phyloP scores from a whole-genome alignment of 805 yeast genomes.

The Candida silvatica region DNA sequence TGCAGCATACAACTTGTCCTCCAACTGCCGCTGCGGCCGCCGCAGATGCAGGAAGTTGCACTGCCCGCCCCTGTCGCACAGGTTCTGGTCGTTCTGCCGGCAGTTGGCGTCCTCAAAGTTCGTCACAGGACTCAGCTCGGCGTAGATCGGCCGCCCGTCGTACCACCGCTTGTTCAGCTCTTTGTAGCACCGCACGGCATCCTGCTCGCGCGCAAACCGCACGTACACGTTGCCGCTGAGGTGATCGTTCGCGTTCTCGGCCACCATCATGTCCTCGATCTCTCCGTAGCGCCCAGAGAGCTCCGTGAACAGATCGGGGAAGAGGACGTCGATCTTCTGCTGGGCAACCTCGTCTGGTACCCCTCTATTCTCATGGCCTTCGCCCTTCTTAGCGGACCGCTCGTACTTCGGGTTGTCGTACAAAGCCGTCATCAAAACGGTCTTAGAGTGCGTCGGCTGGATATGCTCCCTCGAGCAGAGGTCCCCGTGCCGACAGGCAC shows the following conservation, averaged over 20 bases:
- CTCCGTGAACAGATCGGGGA: conserved; percentile 64
- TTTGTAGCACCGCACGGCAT: conserved; percentile 53
- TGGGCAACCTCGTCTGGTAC: conserved; percentile 15
- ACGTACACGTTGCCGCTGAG: conserved; percentile 81
- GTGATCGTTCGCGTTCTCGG: conserved; percentile 79
- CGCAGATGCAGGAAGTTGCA: conserved; percentile 85
- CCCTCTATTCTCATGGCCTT: conserved; percentile 3
- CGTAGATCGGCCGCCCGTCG: conserved; percentile 65
- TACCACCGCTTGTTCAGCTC: conserved; percentile 77
- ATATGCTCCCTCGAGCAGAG: conserved; percentile 71
- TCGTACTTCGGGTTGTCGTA: conserved; percentile 45
- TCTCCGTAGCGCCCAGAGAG: conserved; percentile 36
- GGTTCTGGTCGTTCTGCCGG: conserved; percentile 51
- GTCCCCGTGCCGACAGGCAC: conserved; percentile 91
- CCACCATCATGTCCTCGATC: conserved; percentile 58
- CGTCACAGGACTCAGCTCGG: conserved; percentile 70
- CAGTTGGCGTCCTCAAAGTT: conserved; percentile 69
- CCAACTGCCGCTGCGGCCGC: conserved; percentile 33
- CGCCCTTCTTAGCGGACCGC: neutral
- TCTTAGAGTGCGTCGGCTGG: conserved; percentile 55
- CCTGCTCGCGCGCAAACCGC: conserved; percentile 42
- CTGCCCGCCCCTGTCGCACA: conserved; percentile 71
- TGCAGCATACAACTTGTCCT: conserved; percentile 12
- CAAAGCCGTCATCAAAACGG: conserved; percentile 57
- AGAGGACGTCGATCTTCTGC: conserved; percentile 48